Conservation (phyloP, 345 rosid genomes). For the Corchorus olitorius region DNA sequence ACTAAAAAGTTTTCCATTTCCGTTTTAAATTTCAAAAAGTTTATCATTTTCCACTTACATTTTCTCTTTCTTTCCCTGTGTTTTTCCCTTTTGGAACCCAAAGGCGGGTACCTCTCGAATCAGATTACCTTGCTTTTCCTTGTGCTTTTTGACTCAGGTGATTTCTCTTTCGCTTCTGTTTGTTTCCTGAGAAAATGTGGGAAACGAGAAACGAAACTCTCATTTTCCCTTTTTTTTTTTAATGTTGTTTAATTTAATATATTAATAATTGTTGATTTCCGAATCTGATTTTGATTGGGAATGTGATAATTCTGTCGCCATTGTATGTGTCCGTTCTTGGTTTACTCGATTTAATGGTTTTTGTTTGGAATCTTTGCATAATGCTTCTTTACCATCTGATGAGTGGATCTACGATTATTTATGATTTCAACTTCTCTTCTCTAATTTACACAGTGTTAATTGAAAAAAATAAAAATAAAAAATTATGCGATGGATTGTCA, state of each 20-base stretch:
- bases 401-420: not conserved
- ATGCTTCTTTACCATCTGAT: not conserved
- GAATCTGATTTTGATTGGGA: not conserved
- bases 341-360: not conserved
- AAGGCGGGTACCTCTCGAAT: not conserved
- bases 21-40: slow-evolving; percentile 19
- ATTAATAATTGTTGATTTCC: not conserved
- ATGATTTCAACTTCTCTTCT: not conserved
- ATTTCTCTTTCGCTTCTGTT: not conserved
- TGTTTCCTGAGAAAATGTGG: not conserved
- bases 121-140: slow-evolving; percentile 4
- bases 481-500: not conserved
- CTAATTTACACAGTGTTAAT: not conserved
- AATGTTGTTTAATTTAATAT: too few species aligned
- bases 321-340: not conserved
- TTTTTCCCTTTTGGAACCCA: not conserved
- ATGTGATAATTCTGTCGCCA: not conserved
- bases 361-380: slow-evolving; percentile 3
- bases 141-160: not conserved
- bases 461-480: not conserved
- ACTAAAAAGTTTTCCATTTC: not conserved
- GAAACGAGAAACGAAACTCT: not conserved
- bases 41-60: not conserved
- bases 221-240: not conserved
- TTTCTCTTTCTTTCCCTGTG: not conserved